Conservation (phyloP, 768 basidiomycete genomes). For the Dentipellis fragilis region DNA sequence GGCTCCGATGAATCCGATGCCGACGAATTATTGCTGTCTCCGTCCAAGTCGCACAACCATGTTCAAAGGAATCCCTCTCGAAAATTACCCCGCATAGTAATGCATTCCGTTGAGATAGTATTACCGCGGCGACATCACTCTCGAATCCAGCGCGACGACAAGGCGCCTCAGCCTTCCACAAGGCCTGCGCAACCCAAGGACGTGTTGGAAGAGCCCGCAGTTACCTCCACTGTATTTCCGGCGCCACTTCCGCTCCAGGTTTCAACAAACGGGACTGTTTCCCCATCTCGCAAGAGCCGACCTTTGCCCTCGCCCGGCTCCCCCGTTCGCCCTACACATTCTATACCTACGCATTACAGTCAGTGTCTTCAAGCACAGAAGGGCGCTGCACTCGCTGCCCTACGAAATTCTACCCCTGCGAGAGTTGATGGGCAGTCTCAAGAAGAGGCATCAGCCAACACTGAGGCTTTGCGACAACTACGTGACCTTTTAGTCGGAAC, state of each 20-base stretch:
- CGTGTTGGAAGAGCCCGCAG: no score
- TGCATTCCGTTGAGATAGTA: conserved; percentile 19
- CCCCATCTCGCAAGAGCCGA: not conserved
- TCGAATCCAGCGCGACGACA: no score
- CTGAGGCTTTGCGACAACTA: conserved; percentile 45
- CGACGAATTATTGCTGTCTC: conserved; percentile 9
- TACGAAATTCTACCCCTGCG: conserved; percentile 23
- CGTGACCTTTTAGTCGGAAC: conserved; percentile 62
- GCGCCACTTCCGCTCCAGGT: not conserved
- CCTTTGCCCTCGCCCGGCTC: not conserved
- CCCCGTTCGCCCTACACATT: conserved; percentile 14
- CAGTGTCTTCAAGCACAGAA: conserved; percentile 48
- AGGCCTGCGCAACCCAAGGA: no score
- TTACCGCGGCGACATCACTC: conserved; percentile 12
- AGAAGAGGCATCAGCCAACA: conserved; percentile 34
- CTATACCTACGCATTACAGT: conserved; percentile 32
- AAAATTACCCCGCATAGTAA: conserved; percentile 12
- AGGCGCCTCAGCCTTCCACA: no score
- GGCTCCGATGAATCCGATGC: conserved; percentile 2
- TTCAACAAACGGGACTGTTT: not conserved
- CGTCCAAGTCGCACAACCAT: conserved; percentile 1
- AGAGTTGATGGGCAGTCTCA: conserved; percentile 22
- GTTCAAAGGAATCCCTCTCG: not conserved
- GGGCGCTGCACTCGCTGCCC: conserved; percentile 36
- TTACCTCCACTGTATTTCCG: not conserved